phyloP scores from a whole-genome alignment of 208 protist species.

The Acanthamoeba castellanii region DNA sequence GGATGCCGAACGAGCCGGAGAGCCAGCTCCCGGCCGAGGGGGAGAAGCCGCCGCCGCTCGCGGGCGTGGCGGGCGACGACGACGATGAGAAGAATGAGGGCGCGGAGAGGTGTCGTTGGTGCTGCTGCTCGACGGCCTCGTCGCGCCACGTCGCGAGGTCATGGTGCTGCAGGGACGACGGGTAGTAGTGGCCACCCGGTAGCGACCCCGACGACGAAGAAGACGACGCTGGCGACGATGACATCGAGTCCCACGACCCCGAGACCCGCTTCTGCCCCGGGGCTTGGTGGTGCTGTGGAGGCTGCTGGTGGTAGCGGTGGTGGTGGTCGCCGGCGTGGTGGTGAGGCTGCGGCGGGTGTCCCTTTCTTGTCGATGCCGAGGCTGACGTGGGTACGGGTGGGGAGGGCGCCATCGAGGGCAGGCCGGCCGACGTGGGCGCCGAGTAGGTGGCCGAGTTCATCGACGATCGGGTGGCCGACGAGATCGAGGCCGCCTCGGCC shows the following conservation, averaged over 20 bases:
- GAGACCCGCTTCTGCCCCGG: too few species aligned
- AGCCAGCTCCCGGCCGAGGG: neutral
- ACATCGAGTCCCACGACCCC: neutral
- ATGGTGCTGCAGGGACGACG: conserved; percentile 1
- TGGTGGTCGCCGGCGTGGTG: neutral
- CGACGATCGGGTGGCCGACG: neutral
- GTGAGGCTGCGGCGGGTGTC: too few species aligned
- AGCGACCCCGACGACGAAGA: neutral
- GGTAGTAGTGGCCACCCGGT: neutral
- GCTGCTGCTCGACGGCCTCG: neutral
- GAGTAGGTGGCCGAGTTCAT: neutral
- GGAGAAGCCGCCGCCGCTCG: neutral
- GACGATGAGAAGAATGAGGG: neutral
- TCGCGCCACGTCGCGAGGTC: neutral
- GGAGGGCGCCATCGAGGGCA: neutral
- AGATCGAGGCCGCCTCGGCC: neutral
- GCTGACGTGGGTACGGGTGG: neutral
- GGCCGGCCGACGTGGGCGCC: neutral
- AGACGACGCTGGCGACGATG: neutral
- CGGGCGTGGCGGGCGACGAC: neutral
- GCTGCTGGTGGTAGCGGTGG: neutral
- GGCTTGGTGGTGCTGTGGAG: neutral
- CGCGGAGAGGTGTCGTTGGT: neutral
- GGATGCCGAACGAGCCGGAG: neutral
- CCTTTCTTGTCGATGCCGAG: neutral